Evolutionary conservation across 208 protist genomes (phyloP).

Genomic region (Acanthamoeba castellanii): DNA sequence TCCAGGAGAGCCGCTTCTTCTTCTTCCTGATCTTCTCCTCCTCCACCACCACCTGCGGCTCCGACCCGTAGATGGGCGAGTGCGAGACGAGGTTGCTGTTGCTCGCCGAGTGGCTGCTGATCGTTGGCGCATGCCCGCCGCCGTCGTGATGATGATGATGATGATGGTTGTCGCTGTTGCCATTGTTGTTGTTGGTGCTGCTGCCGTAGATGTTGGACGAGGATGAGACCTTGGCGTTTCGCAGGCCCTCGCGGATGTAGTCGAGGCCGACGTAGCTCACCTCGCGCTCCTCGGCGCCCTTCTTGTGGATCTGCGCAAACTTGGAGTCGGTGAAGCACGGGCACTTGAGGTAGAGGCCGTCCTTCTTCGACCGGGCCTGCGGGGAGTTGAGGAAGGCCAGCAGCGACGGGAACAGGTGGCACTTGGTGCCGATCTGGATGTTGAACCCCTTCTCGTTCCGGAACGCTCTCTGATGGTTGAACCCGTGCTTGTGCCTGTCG

Average conservation of each 20-base stretch:
- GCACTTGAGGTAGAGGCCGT: slow-evolving; percentile 42
- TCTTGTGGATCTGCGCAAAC: slow-evolving; percentile 66
- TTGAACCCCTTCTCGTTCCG: slow-evolving; percentile 48
- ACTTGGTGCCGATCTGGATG: slow-evolving; percentile 41
- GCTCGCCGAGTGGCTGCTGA: not conserved
- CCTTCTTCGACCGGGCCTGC: slow-evolving; percentile 37
- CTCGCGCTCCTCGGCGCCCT: slow-evolving; percentile 55
- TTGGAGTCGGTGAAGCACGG: slow-evolving; percentile 62
- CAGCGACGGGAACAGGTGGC: slow-evolving; percentile 42
- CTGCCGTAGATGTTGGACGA: not conserved
- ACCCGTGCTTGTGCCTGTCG: slow-evolving; percentile 55
- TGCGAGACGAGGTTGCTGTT: slow-evolving; percentile 18
- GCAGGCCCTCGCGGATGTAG: slow-evolving; percentile 28
- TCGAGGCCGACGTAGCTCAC: slow-evolving; percentile 42
- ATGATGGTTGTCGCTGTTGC: not conserved
- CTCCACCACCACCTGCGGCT: not conserved
- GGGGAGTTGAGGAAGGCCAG: not conserved
- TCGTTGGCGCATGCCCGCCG: not conserved
- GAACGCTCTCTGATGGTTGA: slow-evolving; percentile 57
- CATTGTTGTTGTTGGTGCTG: not conserved
- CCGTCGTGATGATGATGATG: not conserved
- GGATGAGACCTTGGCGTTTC: not conserved
- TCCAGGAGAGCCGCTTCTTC: slow-evolving; percentile 7
- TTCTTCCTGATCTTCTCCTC: slow-evolving; percentile 9
- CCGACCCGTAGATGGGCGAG: not conserved